Base-by-base conservation (phyloP, 1,284 basidiomycete species). In the Ganoderma lucidum region DNA sequence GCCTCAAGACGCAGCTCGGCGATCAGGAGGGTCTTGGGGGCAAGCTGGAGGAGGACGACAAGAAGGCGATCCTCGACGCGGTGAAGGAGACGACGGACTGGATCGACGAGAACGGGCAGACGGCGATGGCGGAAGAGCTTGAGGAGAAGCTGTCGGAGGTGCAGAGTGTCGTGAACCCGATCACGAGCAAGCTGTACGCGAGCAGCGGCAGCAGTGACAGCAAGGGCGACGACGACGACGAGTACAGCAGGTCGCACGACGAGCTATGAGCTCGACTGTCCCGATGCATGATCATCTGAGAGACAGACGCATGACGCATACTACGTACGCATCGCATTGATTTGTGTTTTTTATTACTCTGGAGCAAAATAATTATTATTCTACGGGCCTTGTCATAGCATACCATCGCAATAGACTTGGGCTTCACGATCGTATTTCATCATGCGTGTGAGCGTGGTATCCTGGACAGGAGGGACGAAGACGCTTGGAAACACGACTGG, bases 61-160 rank as follows among this genome's bases (percentile, higher is more conserved):
- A 96, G 88, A 93, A 96, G 90, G 90, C 89, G 23, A 88, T 98
- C 74, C 85, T 95, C 67, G 88, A 87, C 32, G 85, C 91, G 55
- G 85, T 98, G 82, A 97, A 97, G 87, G 95, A 97, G 78, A 91
- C 92, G 72, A 91, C 93, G 44, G 94, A 96, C 71, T 98, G 96
- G 96, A 88, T 97, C 72, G 95, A 97, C 64, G 90, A 92, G 77
- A 88, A 95, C 79, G 92, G 90, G n/a, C 82, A 87, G 64, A 83
- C 82, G 28, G 96, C 96, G 51, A 88, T 88, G 63, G 90, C 92
- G 65, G 96, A 97, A 81, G 95, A 97, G 73, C 85, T 96, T 59
- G 96, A 98, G 81, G 96, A 97, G 87, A 96, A 96, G 87, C 84
- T 96, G 53, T 80, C 83, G 69, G 87, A 88, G 76, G 83, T 91